These are phyloP conservation scores for Polyporus tsugae DNA, from an alignment of 1,284 basidiomycete species.

Conservation along the genomic window DNA sequence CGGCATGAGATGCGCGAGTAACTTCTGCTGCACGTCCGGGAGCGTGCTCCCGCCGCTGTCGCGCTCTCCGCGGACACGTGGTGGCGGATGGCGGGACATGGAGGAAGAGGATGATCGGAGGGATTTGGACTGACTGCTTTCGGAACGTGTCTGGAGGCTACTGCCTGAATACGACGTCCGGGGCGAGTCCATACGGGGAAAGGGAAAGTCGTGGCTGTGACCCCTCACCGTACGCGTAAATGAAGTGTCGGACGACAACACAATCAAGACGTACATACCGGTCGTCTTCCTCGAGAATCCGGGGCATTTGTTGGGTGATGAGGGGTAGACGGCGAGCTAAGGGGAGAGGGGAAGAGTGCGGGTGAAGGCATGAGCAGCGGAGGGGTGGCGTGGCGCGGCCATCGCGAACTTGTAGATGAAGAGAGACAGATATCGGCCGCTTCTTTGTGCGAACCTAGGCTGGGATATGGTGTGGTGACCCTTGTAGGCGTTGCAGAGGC, in stretches of 20 bases:
- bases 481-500: constrained; percentile 34
- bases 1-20: constrained; percentile 44
- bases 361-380: constrained; percentile 24
- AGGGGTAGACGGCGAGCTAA: constrained; percentile 24
- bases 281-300: constrained; percentile 26
- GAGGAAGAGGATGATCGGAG: constrained; percentile 33
- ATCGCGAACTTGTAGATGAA: constrained; percentile 34
- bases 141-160: constrained; percentile 29
- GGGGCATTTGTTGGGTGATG: constrained; percentile 22
- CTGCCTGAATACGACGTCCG: constrained; percentile 33
- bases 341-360: constrained; percentile 20
- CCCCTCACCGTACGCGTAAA: constrained; percentile 7
- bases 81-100: constrained; percentile 22
- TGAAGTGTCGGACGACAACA: constrained; percentile 3
- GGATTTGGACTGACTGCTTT: constrained; percentile 30
- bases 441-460: constrained; percentile 31
- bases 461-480: constrained; percentile 30
- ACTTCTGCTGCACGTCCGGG: constrained; percentile 32
- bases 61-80: constrained; percentile 29
- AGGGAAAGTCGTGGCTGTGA: constrained; percentile 34
- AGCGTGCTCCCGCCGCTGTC: constrained; percentile 28
- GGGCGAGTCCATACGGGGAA: constrained; percentile 35
- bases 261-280: constrained; percentile 22
- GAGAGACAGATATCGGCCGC: constrained; percentile 29
- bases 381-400: constrained; percentile 27